Base-by-base conservation (phyloP, 129 eudicot genomes). In the Lonicera japonica region DNA sequence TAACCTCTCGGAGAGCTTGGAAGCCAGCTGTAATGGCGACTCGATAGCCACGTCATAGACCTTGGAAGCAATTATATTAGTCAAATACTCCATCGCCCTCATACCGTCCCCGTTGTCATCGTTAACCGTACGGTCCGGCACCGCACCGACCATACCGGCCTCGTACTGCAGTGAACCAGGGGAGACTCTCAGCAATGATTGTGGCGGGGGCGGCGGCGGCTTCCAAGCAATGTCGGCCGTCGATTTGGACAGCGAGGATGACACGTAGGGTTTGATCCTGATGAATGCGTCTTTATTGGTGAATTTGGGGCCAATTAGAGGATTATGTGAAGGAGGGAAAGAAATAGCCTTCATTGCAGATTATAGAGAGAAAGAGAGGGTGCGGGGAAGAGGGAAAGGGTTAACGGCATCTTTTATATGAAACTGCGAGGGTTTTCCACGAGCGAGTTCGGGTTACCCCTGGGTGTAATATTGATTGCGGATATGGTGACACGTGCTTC, bases 11-110 rank as follows among this genome's bases (percentile, higher is more conserved):
- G 95, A 86, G 1, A 89, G 82, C 89, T 86, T 86, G 0, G 83
- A 58, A 7, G 97, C 97, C 21, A 68, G 81, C 47, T 88, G 82
- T 62, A 89, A 70, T 5, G 95, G 95, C 56, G 97, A 75, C 60
- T 89, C 91, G 16, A 79, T 65, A 0, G 89, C 89, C 0, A 83
- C 85, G 50, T 83, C 89, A 21, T 83, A 83, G 43, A 79, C 85
- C 48, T 76, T 67, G 0, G 89, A 75, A 24, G 80, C 65, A 58
- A 75, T 64, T 40, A 83, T 75, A 46, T 75, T 83, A 24, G 89
- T 83, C 70, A 83, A 65, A 68, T 77, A 81, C 72, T 76, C 85
- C 89, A 83, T 79, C 21, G 81, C 77, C 41, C 74, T 72, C 53
- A 75, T 66, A 34, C 45, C 29, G 19, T 74, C n/a, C n/a, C n/a